Base-by-base conservation (phyloP, 129 eudicot genomes). In the Scalesia atractyloides region DNA sequence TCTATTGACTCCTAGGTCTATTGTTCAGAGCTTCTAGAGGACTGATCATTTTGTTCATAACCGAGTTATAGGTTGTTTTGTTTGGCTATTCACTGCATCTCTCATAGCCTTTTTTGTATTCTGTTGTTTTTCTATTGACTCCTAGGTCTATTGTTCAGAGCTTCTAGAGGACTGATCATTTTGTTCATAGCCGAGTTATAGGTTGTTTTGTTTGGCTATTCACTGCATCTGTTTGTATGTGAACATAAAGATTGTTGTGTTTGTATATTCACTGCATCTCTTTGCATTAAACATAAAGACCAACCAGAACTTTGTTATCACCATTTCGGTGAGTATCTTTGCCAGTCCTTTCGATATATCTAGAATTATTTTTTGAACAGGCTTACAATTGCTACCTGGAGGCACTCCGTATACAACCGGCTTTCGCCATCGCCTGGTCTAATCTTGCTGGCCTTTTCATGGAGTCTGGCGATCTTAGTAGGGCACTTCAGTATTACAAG, bases 351-450 rank as follows among this genome's bases (percentile, higher is more conserved):
- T 64, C 64, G 17, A 36, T 69, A 53, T 69, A 69, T 37, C 74
- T 15, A 69, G 74, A 53, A 69, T 5, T 33, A 51, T 69, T 69
- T 69, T 53, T 51, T 69, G 50, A 36, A 46, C 78, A 93, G 98
- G 97, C 98, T 50, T 94, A 86, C 81, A 94, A 83, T 80, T 94
- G 97, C 84, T 94, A 94, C 70, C 66, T 87, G 62, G 98, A 94
- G 81, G 97, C 97, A 68, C 90, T 94, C n/a, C 85, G 96, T 5
- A 73, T 94, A 72, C 97, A 90, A 43, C 98, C 98, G 33, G 88
- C 85, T 79, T 88, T 89, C 77, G 88, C 98, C 52, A 87, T 94
- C 68, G 98, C 96, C 26, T 94, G 98, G 98, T 94, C 98, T 70
- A 94, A 94, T 74, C 96, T 94, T 66, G 98, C 92, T 82, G 97